phyloP scores from a whole-genome alignment of 1,139 yeast genomes.

The Zhuliangozyma parablackwelliae region DNA sequence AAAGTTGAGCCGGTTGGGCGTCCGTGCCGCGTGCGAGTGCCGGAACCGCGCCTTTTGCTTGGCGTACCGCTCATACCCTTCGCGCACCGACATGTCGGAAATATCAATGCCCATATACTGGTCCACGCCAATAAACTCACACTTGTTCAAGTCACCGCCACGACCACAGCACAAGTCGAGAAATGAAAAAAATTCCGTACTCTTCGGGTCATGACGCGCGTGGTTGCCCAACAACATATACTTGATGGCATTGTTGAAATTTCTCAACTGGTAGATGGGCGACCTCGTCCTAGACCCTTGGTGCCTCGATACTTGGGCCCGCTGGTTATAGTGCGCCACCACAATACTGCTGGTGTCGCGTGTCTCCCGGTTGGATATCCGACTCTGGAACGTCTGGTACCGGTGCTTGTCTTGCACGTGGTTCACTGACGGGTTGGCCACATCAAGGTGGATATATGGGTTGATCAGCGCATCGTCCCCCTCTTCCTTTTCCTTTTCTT shows the following conservation, averaged over 20 bases:
- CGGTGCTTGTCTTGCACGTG: conserved; percentile 3
- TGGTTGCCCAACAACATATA: conserved; percentile 76
- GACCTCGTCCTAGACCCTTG: conserved; percentile 65
- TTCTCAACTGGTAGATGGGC: conserved; percentile 79
- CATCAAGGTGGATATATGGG: conserved; percentile 30
- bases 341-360: conserved; percentile 58
- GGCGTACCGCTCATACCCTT: conserved; percentile 73
- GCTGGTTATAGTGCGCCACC: conserved; percentile 77
- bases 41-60: conserved; percentile 40
- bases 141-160: conserved; percentile 93
- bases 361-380: conserved; percentile 29
- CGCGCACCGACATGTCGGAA: conserved; percentile 81
- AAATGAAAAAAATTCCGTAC: conserved; percentile 42
- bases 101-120: conserved; percentile 90
- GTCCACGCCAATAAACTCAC: conserved; percentile 68
- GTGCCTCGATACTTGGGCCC: conserved; percentile 65
- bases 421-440: conserved; percentile 25
- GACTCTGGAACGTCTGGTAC: conserved; percentile 41
- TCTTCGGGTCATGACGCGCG: conserved; percentile 42
- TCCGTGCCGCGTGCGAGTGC: conserved; percentile 28
- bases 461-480: conserved; percentile 13
- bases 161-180: conserved; percentile 95
- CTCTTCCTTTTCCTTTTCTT: too few species aligned
- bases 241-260: conserved; percentile 89
- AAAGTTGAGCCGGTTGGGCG: conserved; percentile 47